phyloP scores from a whole-genome alignment of 345 rosid genomes.

The Arabis alpina region DNA sequence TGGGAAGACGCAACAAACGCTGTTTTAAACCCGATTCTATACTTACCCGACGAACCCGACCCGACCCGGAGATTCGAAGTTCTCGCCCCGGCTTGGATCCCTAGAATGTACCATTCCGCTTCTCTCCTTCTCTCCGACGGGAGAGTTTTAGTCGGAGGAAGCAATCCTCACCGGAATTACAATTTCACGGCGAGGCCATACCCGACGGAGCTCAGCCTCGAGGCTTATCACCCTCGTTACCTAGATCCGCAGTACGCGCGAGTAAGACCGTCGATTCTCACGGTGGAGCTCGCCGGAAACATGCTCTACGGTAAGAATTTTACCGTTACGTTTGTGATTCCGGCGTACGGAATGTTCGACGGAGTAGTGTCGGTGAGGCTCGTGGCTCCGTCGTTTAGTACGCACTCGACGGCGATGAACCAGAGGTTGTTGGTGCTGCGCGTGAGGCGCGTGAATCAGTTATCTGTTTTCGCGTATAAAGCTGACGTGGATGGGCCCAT shows the following conservation, averaged over 20 bases:
- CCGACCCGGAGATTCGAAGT: conserved; percentile 59
- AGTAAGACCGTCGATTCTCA: conserved; percentile 60
- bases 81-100: conserved; percentile 50
- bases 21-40: conserved; percentile 68
- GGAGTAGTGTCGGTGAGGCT: conserved; percentile 49
- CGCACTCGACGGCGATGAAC: conserved; percentile 75
- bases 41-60: conserved; percentile 51
- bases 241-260: conserved; percentile 47
- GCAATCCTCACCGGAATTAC: conserved; percentile 77
- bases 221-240: conserved; percentile 76
- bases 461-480: conserved; percentile 52
- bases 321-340: conserved; percentile 49
- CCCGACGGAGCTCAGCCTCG: conserved; percentile 80
- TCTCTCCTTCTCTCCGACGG: conserved; percentile 76
- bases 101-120: conserved; percentile 85
- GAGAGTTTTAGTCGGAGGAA: conserved; percentile 80
- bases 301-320: conserved; percentile 48
- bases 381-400: conserved; percentile 63
- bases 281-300: conserved; percentile 51
- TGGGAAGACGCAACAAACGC: conserved; percentile 77
- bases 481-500: conserved; percentile 55
- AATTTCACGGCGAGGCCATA: conserved; percentile 66
- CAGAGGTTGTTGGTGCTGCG: conserved; percentile 65
- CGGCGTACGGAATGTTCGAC: conserved; percentile 33
- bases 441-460: conserved; percentile 44